These are phyloP conservation scores for Trichoderma simmonsii DNA, from an alignment of 2,329 filamentous ascomycete species.

Conservation along the genomic window DNA sequence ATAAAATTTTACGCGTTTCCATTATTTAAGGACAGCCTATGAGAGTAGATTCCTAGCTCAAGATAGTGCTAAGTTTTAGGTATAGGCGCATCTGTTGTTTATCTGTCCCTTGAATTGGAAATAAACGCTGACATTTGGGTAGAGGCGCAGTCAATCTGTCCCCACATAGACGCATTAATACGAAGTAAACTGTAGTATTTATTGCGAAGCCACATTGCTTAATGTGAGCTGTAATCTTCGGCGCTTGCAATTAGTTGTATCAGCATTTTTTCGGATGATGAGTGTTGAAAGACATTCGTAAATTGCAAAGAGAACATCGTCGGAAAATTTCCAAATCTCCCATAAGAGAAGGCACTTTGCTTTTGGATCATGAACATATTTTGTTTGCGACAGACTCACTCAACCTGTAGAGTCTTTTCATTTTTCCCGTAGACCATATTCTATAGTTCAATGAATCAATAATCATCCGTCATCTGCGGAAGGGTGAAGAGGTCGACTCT, in stretches of 20 bases:
- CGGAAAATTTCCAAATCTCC: not conserved
- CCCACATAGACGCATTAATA: not conserved
- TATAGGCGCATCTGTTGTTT: not conserved
- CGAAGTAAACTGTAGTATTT: not conserved
- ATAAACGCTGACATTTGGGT: not conserved
- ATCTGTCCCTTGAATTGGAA: not conserved
- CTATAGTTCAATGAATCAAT: not conserved
- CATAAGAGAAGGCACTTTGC: not conserved
- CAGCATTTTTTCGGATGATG: not conserved
- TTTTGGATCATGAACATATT: not conserved
- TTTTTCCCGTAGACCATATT: not conserved
- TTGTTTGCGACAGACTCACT: not conserved
- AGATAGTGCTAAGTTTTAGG: not conserved
- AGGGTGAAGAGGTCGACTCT: not conserved
- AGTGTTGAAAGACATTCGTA: not conserved
- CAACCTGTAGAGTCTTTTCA: not conserved
- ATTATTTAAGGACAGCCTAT: not conserved
- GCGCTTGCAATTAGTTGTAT: not conserved
- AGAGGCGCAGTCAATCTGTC: not conserved
- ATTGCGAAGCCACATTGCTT: not conserved
- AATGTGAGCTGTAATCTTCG: not conserved
- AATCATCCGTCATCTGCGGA: not conserved
- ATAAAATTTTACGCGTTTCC: not conserved
- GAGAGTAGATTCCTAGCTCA: not conserved
- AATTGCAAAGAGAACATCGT: not conserved